phyloP scores from a whole-genome alignment of 2,329 filamentous ascomycete species.

The Dryadomyces quercus-mongolicae region DNA sequence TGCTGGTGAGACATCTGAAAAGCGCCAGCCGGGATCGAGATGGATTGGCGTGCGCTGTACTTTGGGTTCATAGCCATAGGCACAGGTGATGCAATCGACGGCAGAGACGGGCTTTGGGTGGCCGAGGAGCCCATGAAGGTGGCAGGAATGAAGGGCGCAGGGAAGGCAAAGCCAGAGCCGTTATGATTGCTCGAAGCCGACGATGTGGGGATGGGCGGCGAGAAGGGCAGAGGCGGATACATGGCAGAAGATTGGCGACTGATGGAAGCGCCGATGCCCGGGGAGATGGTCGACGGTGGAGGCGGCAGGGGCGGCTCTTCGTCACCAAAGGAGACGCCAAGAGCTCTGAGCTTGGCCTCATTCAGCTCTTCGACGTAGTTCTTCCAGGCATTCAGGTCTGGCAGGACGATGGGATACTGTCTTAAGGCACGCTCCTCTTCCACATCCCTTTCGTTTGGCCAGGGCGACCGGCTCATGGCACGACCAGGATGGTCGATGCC shows the following conservation, averaged over 20 bases:
- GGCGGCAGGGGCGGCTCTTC: conserved; percentile 52
- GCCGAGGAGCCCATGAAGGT: conserved; percentile 44
- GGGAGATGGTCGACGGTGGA: conserved; percentile 50
- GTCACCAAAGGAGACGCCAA: conserved; percentile 73
- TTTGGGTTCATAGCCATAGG: conserved; percentile 46
- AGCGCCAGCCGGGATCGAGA: conserved; percentile 50
- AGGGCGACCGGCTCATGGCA: conserved; percentile 55
- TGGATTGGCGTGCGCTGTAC: conserved; percentile 60
- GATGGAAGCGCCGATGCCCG: conserved; percentile 41
- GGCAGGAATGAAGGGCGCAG: conserved; percentile 41
- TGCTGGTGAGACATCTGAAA: conserved; percentile 47
- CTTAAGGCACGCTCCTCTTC: conserved; percentile 38
- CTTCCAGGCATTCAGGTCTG: conserved; percentile 59
- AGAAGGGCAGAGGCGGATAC: conserved; percentile 67
- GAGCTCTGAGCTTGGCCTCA: conserved; percentile 82
- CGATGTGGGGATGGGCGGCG: conserved; percentile 68
- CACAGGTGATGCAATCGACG: conserved; percentile 59
- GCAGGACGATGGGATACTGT: conserved; percentile 52
- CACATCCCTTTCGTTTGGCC: conserved; percentile 52
- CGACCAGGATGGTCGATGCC: conserved; percentile 26
- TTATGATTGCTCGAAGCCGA: conserved; percentile 63
- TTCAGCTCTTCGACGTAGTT: conserved; percentile 70
- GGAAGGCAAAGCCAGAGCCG: conserved; percentile 44
- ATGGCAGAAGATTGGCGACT: conserved; percentile 59
- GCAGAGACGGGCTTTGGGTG: conserved; percentile 49